Evolutionary conservation across 1,139 yeast species (phyloP).

Genomic region (Wickerhamomyces sp.): DNA sequence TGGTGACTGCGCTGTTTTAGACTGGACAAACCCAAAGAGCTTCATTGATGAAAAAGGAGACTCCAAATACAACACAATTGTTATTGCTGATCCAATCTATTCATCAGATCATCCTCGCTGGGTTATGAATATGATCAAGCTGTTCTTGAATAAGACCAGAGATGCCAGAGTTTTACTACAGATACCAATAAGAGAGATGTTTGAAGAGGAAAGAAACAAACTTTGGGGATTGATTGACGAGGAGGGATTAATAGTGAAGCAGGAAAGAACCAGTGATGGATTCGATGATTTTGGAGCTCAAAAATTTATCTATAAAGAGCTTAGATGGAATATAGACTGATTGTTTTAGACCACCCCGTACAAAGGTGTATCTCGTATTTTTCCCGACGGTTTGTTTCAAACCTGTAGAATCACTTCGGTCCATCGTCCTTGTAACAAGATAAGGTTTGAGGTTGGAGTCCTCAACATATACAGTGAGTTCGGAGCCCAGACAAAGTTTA

Average conservation of each 20-base stretch:
- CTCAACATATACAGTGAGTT: too few species aligned
- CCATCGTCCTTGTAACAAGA: too few species aligned
- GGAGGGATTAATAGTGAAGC: slow-evolving; percentile 26
- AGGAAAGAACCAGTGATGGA: slow-evolving; percentile 50
- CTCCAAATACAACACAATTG: slow-evolving; percentile 47
- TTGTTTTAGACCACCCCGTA: too few species aligned
- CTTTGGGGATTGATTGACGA: slow-evolving; percentile 52
- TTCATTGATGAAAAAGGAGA: slow-evolving; percentile 31
- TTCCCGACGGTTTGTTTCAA: neutral
- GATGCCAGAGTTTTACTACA: slow-evolving; percentile 56
- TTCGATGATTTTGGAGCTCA: slow-evolving; percentile 83
- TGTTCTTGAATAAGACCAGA: slow-evolving; percentile 29
- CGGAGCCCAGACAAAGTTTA: too few species aligned
- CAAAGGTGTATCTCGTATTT: neutral
- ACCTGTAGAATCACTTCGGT: too few species aligned
- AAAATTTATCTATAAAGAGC: slow-evolving; percentile 50
- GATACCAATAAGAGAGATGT: slow-evolving; percentile 68
- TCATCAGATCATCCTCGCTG: slow-evolving; percentile 75
- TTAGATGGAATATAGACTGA: slow-evolving; percentile 17
- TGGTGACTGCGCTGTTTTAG: slow-evolving; percentile 48
- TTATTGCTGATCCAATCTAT: slow-evolving; percentile 86
- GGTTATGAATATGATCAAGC: slow-evolving; percentile 54
- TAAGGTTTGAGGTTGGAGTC: too few species aligned
- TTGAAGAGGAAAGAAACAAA: slow-evolving; percentile 54
- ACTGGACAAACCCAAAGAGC: slow-evolving; percentile 63